A percentile compares a stretch with the other conserved stretches of the same genome.
Evolutionary conservation across 345 rosid genomes (phyloP).

Genomic region (Eucalyptus tenuipes): DNA sequence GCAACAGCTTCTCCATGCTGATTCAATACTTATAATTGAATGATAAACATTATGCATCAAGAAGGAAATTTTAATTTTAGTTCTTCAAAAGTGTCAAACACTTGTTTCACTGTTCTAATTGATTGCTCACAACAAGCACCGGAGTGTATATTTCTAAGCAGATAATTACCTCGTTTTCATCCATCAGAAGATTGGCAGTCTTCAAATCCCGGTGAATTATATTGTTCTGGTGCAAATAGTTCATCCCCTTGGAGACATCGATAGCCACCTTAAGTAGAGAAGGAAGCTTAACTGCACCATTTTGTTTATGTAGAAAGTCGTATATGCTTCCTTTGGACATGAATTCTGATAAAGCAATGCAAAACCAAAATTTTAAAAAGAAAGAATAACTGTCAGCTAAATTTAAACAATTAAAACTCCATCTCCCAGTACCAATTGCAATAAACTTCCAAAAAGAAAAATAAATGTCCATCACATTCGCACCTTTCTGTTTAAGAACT

Average conservation of each 20-base stretch:
- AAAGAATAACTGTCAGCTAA: neutral
- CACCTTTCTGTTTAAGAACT: neutral
- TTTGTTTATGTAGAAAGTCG: slow-evolving; percentile 80
- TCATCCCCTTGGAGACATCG: slow-evolving; percentile 94
- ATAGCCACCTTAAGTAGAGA: slow-evolving; percentile 75
- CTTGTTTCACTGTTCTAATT: neutral
- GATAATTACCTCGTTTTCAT: slow-evolving; percentile 82
- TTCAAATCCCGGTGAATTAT: slow-evolving; percentile 94
- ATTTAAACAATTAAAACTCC: neutral
- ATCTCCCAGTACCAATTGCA: neutral
- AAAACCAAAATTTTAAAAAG: neutral
- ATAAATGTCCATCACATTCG: neutral
- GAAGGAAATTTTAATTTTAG: neutral
- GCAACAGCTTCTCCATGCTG: neutral
- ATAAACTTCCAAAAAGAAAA: neutral
- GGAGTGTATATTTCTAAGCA: neutral
- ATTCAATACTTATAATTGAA: neutral
- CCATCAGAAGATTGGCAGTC: slow-evolving; percentile 97
- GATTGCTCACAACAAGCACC: neutral
- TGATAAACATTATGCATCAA: neutral
- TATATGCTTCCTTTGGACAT: slow-evolving; percentile 90
- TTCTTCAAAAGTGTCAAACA: neutral
- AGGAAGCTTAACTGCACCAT: slow-evolving; percentile 70
- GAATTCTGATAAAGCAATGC: slow-evolving; percentile 53
- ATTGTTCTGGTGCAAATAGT: slow-evolving; percentile 89